Evolutionary conservation across 2,329 filamentous ascomycete genomes (phyloP).

Genomic region (Paecilomyces dactylethromorphus): DNA sequence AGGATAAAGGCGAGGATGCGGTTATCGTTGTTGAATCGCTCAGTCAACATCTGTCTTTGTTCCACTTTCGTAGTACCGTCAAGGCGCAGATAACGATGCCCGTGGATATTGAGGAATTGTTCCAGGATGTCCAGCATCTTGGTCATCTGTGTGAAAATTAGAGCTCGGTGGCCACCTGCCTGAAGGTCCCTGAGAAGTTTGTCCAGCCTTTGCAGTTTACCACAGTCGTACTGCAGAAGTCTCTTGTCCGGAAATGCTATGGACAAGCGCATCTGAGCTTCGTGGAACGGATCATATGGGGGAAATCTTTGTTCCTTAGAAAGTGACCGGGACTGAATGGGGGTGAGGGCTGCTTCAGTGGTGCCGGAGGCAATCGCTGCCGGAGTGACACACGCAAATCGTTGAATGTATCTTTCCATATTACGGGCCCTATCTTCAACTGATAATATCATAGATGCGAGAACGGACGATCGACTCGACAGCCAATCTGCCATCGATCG

Average conservation of each 20-base stretch:
- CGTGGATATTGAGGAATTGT: conserved; percentile 95
- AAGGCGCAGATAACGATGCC: conserved; percentile 90
- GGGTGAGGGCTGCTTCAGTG: conserved; percentile 60
- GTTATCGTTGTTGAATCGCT: conserved; percentile 91
- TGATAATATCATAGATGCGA: conserved; percentile 60
- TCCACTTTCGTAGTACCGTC: conserved; percentile 97
- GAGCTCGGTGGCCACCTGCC: conserved; percentile 79
- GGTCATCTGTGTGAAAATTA: conserved; percentile 99
- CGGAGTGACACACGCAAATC: conserved; percentile 89
- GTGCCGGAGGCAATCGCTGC: conserved; percentile 77
- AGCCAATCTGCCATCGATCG: conserved; percentile 67
- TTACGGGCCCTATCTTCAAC: conserved; percentile 64
- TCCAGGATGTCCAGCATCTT: conserved; percentile 96
- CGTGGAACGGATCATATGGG: conserved; percentile 77
- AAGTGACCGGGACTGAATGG: conserved; percentile 47
- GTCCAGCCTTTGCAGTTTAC: conserved; percentile 87
- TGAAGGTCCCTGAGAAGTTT: conserved; percentile 80
- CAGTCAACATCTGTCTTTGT: conserved; percentile 87
- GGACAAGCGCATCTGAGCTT: conserved; percentile 82
- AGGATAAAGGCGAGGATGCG: conserved; percentile 93
- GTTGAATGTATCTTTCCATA: conserved; percentile 69
- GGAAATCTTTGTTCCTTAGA: conserved; percentile 45
- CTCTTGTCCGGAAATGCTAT: conserved; percentile 97
- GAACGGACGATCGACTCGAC: conserved; percentile 55
- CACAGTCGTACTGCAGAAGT: conserved; percentile 95